Percentiles rank a stretch among this genome's conserved stretches.
phyloP scores from a whole-genome alignment of 2,329 filamentous ascomycete species.

The Fusarium buharicum region DNA sequence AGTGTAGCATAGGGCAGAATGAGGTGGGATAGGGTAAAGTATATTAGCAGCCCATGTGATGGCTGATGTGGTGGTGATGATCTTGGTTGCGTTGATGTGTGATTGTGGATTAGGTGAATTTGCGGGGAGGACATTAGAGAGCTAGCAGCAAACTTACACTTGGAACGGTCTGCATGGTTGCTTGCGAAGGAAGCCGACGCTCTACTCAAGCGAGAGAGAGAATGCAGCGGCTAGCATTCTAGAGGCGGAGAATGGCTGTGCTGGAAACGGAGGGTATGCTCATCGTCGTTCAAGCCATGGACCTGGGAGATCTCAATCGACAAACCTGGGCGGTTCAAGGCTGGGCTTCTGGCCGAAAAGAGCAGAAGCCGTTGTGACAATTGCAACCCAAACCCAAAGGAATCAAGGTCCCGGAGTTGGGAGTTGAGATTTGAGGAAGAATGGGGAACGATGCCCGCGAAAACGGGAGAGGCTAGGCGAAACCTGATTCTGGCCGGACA shows the following conservation, averaged over 20 bases:
- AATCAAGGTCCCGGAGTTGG: slow-evolving; percentile 27
- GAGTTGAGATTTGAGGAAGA: slow-evolving; percentile 4
- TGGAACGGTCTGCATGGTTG: slow-evolving; percentile 66
- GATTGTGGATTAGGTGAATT: slow-evolving; percentile 34
- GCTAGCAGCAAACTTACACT: slow-evolving; percentile 55
- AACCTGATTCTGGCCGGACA: slow-evolving; percentile 31
- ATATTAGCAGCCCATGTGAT: slow-evolving; percentile 37
- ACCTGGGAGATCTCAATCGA: slow-evolving; percentile 32
- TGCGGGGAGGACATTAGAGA: slow-evolving; percentile 35
- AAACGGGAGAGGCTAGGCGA: slow-evolving; percentile 37
- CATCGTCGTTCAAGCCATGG: slow-evolving; percentile 48
- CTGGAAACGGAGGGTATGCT: slow-evolving; percentile 44
- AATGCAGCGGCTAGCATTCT: slow-evolving; percentile 51
- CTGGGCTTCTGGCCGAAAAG: slow-evolving; percentile 13
- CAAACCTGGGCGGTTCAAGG: slow-evolving; percentile 17
- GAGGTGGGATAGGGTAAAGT: slow-evolving; percentile 41
- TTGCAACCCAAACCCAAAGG: slow-evolving; percentile 28
- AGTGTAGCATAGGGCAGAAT: slow-evolving; percentile 30
- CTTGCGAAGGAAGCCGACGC: slow-evolving; percentile 50
- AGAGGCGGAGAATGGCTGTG: slow-evolving; percentile 44
- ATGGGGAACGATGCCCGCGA: slow-evolving; percentile 20
- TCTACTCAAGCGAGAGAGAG: slow-evolving; percentile 53
- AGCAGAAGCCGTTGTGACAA: slow-evolving; percentile 28
- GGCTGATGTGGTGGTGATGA: slow-evolving; percentile 39
- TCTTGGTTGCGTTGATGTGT: slow-evolving; percentile 32